A percentile compares a stretch with the other conserved stretches of the same genome.
These are phyloP conservation scores for Salvia splendens DNA, from an alignment of 257 asterid genomes.

Conservation along the genomic window DNA sequence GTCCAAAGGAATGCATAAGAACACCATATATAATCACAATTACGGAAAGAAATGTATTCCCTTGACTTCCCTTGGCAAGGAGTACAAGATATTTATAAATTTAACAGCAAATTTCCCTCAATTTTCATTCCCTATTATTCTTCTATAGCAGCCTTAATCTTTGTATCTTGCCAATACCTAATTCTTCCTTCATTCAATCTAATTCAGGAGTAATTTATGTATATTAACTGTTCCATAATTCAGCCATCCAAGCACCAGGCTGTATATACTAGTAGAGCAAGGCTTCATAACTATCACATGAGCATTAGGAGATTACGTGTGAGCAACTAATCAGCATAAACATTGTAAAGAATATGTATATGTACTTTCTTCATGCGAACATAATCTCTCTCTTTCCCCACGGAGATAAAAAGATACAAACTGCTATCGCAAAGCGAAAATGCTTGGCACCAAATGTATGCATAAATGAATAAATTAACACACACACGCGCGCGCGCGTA, in stretches of 20 bases:
- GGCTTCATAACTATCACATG: neutral
- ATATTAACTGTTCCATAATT: constrained; percentile 15
- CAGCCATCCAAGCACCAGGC: constrained; percentile 1
- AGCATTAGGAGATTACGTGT: constrained; percentile 7
- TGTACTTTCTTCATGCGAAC: constrained; percentile 1
- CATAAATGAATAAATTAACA: neutral
- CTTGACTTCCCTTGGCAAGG: neutral
- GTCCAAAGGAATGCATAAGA: constrained; percentile 9
- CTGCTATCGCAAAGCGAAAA: constrained; percentile 16
- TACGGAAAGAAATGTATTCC: neutral
- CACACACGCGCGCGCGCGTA: neutral
- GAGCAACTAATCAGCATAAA: constrained; percentile 6
- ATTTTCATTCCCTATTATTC: neutral
- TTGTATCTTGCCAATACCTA: constrained; percentile 12
- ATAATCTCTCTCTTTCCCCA: neutral
- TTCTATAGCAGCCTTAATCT: neutral
- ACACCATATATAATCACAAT: neutral
- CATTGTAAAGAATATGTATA: neutral
- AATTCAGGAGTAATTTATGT: neutral
- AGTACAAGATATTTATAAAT: neutral
- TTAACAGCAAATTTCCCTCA: neutral
- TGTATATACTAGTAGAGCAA: constrained; percentile 1
- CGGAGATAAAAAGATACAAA: neutral
- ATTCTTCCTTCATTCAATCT: constrained; percentile 20
- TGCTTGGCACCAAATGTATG: neutral